Percentiles rank a stretch among this genome's conserved stretches.
Evolutionary conservation across 169 alveolate genomes (phyloP).

Genomic region (Babesia gibsoni): DNA sequence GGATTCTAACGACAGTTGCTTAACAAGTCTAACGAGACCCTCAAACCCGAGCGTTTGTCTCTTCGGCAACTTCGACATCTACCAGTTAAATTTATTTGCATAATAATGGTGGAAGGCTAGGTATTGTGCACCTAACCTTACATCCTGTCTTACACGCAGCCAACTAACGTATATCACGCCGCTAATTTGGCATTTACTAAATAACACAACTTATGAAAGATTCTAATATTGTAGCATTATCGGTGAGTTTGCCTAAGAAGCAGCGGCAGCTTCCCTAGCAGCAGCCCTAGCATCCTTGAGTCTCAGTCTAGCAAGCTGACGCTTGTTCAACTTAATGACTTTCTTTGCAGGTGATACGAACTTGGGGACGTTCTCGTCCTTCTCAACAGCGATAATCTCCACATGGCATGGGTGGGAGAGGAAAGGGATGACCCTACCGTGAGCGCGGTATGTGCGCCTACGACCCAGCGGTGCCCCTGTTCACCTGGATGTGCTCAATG

Average conservation of each 20-base stretch:
- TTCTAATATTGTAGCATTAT: not conserved
- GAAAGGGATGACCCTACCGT: slow-evolving; percentile 95
- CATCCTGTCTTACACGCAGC: too few species aligned
- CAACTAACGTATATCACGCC: too few species aligned
- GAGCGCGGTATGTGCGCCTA: slow-evolving; percentile 98
- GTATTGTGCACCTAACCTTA: too few species aligned
- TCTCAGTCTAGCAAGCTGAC: slow-evolving; percentile 76
- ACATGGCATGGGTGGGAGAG: slow-evolving; percentile 89
- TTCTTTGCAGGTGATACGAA: slow-evolving; percentile 64
- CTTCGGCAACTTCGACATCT: slow-evolving; percentile 2
- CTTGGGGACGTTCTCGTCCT: slow-evolving; percentile 78
- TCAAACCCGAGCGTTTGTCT: slow-evolving; percentile 21
- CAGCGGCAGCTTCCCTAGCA: slow-evolving; percentile 18
- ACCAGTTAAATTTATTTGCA: not conserved
- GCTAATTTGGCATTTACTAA: too few species aligned
- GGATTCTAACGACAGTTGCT: not conserved
- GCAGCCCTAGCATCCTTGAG: slow-evolving; percentile 60
- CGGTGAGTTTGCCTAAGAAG: not conserved
- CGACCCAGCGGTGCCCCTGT: slow-evolving; percentile 95
- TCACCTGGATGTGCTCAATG: slow-evolving; percentile 90
- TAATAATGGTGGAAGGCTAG: too few species aligned
- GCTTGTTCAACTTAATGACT: slow-evolving; percentile 75
- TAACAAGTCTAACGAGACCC: slow-evolving; percentile 5
- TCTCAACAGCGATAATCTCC: slow-evolving; percentile 84
- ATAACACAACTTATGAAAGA: too few species aligned